Evolutionary conservation across 192 early-diverging fungal species (phyloP).

Genomic region (Entomortierella chlamydospora): DNA sequence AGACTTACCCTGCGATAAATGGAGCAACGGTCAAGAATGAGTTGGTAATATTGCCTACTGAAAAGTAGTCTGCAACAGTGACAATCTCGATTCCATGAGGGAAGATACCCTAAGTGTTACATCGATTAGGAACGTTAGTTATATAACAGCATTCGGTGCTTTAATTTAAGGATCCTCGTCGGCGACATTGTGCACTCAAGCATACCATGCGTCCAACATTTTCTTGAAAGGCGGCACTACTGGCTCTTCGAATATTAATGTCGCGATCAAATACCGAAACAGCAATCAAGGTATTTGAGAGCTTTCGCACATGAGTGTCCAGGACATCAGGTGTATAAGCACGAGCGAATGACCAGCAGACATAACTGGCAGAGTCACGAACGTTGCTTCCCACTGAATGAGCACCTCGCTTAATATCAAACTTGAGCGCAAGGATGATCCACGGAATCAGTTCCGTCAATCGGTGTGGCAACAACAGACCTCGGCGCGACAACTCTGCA

Average conservation of each 20-base stretch:
- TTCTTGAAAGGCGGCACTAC: constrained; percentile 97
- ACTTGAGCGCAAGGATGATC: constrained; percentile 86
- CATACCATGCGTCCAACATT: constrained; percentile 90
- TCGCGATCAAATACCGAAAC: constrained; percentile 93
- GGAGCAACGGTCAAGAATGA: constrained; percentile 79
- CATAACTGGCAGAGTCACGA: constrained; percentile 96
- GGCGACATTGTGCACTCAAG: neutral
- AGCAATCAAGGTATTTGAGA: constrained; percentile 83
- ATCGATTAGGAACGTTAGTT: neutral
- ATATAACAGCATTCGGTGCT: too few species aligned
- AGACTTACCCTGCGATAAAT: constrained; percentile 74
- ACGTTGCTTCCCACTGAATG: constrained; percentile 95
- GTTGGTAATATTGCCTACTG: constrained; percentile 84
- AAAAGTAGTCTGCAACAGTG: constrained; percentile 92
- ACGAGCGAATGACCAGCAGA: constrained; percentile 97
- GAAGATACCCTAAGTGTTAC: constrained; percentile 74
- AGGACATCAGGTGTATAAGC: constrained; percentile 84
- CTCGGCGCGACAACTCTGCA: constrained; percentile 91
- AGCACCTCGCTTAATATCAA: constrained; percentile 89
- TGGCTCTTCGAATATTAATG: constrained; percentile 91
- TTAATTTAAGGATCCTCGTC: too few species aligned
- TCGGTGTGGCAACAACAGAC: constrained; percentile 79
- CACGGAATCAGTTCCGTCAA: constrained; percentile 82
- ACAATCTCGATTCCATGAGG: constrained; percentile 95
- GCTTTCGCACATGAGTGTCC: constrained; percentile 65